Conservation (phyloP, 179 eudicot genomes). For the Gypsophila paniculata region DNA sequence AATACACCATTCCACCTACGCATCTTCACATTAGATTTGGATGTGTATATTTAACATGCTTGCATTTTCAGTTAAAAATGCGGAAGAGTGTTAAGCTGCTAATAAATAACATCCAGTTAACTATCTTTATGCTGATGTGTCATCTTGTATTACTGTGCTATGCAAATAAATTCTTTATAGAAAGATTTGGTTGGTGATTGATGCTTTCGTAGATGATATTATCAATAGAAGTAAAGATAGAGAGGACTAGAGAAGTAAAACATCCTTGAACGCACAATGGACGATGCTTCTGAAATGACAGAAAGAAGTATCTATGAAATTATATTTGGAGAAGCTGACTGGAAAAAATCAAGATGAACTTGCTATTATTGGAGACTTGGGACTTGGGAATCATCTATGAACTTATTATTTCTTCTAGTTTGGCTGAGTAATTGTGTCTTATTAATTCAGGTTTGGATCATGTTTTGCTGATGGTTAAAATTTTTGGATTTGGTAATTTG, state of each 20-base stretch:
- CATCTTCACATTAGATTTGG: background rate
- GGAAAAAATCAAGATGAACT: background rate
- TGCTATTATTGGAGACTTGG: constrained; percentile 1
- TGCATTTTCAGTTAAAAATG: background rate
- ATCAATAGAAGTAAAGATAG: too few species aligned
- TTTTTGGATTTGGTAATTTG: background rate
- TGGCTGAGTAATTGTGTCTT: background rate
- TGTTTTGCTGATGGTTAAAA: background rate
- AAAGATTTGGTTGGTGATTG: background rate
- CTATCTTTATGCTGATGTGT: background rate
- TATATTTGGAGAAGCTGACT: background rate
- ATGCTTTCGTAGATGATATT: background rate
- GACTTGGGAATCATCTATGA: background rate
- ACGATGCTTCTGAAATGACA: background rate
- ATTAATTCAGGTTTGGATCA: background rate
- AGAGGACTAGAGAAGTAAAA: too few species aligned
- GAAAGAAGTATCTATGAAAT: background rate
- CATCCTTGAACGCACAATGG: too few species aligned
- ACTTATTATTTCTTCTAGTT: background rate
- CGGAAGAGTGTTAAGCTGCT: background rate
- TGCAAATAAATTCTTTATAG: background rate
- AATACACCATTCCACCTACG: background rate
- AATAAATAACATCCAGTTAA: background rate
- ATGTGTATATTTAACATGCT: background rate
- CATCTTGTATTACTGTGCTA: background rate